phyloP scores from a whole-genome alignment of 2,329 filamentous ascomycete species.

The Aspergillus amoenus region DNA sequence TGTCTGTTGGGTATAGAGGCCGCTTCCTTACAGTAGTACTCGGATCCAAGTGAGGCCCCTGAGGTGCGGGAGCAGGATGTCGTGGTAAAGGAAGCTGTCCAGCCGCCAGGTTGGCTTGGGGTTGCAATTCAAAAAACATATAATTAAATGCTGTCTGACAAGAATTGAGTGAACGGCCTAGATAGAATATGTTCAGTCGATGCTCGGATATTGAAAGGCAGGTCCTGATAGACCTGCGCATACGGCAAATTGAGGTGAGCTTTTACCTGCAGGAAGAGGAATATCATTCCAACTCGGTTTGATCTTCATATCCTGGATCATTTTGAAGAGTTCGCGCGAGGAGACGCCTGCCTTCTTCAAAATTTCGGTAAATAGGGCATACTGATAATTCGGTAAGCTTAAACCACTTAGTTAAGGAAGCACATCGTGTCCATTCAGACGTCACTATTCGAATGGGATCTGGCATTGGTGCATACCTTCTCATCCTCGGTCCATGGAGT shows the following conservation, averaged over 20 bases:
- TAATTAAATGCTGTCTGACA: constrained; percentile 35
- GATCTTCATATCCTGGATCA: constrained; percentile 40
- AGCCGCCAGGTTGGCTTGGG: constrained; percentile 17
- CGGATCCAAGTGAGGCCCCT: constrained; percentile 24
- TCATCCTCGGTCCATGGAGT: constrained; percentile 47
- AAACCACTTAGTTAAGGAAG: background rate
- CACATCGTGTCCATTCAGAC: background rate
- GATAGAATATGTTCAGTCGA: constrained; percentile 17
- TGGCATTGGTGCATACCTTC: constrained; percentile 35
- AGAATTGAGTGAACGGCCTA: constrained; percentile 41
- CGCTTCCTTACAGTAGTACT: constrained; percentile 31
- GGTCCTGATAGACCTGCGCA: background rate
- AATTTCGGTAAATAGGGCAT: constrained; percentile 43
- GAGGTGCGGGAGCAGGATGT: constrained; percentile 21
- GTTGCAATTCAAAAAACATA: constrained; percentile 31
- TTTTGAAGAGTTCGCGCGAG: constrained; percentile 36
- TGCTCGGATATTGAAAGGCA: background rate
- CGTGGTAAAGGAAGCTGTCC: constrained; percentile 20
- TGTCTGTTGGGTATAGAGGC: constrained; percentile 31
- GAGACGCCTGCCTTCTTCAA: constrained; percentile 41
- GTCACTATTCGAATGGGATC: background rate
- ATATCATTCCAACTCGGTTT: constrained; percentile 41
- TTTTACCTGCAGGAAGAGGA: constrained; percentile 44
- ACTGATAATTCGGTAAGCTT: constrained; percentile 26
- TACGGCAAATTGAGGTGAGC: constrained; percentile 2